Evolutionary conservation across 257 asterid species (phyloP), one percentile per base, ranked within the genome.

Genomic region (Nicotiana paniculata): DNA sequence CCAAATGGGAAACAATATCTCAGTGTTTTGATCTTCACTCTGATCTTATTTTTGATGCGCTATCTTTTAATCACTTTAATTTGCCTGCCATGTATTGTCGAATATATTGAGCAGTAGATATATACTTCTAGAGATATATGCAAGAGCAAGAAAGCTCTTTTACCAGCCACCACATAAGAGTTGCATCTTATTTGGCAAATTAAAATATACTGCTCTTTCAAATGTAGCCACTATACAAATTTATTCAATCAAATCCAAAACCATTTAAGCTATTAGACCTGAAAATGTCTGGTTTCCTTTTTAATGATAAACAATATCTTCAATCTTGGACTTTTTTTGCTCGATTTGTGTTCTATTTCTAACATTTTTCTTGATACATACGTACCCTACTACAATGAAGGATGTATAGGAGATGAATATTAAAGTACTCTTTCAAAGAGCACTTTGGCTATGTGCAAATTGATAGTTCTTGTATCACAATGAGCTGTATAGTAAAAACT

Each of bases 391-490:
- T 62, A 13, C 15, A 80, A 77, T 13, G 64, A 32, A 18, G 15
- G 30, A 77, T 11, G 54, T 21, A 28, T 5, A 18, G 24, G 32
- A 12, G 58, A 70, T 15, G 59, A 43, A 51, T 39, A 30, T 90
- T 83, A 94, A 2, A 70, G 21, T 8, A 89, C 93, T 83, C 87
- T 90, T 69, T 91, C 89, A 81, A 93, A 95, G 61, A 95, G 96
- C 43, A 95, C 97, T 88, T 91, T 92, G 24, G 90, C 72, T 18
- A 93, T 86, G 82, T 95, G 98, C 77, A 76, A 84, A 67, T 89
- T 84, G 70, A 91, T 87, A 2, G 97, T 90, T 58, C 78, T 87
- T 5, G 86, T 84, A 59, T 80, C 86, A 87, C 90, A 93, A 82
- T 88, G 83, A 37, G 96, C 93, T 26, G 83, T 80, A 67, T 93